Evolutionary conservation across 208 protist species (phyloP).

Genomic region (Trypanosoma mega): DNA sequence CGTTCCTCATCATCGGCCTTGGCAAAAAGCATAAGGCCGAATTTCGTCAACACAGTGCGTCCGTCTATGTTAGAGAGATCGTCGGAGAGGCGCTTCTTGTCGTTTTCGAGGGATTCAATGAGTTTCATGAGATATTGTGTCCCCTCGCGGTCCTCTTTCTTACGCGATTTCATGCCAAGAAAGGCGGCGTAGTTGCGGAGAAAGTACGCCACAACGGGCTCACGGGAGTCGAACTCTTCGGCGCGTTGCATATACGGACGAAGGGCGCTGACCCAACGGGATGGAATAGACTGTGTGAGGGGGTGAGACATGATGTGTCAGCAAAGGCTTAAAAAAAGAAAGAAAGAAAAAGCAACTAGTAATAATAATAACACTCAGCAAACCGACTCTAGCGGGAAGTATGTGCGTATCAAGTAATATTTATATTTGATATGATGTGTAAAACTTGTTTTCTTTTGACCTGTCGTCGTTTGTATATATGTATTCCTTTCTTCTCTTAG

Average conservation of each 20-base stretch:
- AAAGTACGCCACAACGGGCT: constrained; percentile 73
- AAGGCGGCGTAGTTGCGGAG: constrained; percentile 68
- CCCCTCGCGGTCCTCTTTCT: constrained; percentile 46
- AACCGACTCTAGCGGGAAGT: background rate
- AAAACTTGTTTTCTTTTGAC: too few relatives aligned
- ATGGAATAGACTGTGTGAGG: constrained; percentile 37
- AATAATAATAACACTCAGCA: constrained; percentile 5
- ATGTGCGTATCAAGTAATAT: background rate
- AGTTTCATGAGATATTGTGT: constrained; percentile 53
- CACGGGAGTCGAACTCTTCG: constrained; percentile 54
- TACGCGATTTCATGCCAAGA: constrained; percentile 46
- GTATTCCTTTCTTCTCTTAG: too few relatives aligned
- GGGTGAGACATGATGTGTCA: constrained; percentile 12
- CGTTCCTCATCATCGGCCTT: constrained; percentile 80
- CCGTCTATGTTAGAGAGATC: constrained; percentile 46
- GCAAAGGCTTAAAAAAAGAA: background rate
- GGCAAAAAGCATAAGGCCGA: constrained; percentile 68
- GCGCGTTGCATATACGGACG: constrained; percentile 73
- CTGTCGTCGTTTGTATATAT: too few relatives aligned
- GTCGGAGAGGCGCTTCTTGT: constrained; percentile 35
- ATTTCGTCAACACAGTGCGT: constrained; percentile 61
- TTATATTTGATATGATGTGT: too few relatives aligned
- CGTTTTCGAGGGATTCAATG: constrained; percentile 43
- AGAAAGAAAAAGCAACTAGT: constrained; percentile 2
- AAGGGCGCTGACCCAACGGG: constrained; percentile 34